Base-by-base conservation (phyloP, 768 basidiomycete genomes). In the Podaxis carcinomalis region DNA sequence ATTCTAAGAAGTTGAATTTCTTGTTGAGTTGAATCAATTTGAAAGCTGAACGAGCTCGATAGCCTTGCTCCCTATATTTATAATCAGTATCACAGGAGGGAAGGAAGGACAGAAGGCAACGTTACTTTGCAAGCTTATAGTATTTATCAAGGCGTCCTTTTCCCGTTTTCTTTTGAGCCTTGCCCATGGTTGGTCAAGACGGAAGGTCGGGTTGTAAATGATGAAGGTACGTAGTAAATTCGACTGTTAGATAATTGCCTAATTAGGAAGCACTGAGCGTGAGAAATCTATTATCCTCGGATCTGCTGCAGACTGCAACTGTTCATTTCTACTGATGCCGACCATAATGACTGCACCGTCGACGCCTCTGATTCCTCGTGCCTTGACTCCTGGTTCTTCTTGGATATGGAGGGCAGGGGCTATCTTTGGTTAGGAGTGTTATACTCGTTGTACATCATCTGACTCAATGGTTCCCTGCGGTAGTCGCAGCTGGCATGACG, bases 11-110 rank as follows among this genome's bases (percentile, higher is more conserved):
- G 14, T 88, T 84, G 76, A 92, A 99, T 78, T 98, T 99, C 73
- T 96, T 95, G 81, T 99, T 98, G 63, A 99, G 78, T 74, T 99
- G 97, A 61, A 99, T 94, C 62, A 99, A 84, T 76, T 99, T 99
- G 88, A 96, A 96, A 1, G 97, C 97, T 14, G 97, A 99, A 81
- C 97, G 97, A 67, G 97, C 97, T 64, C 97, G 92, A 73, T 95
- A 99, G 63, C 97, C 97, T 80, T 99, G 97, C 78, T 98, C 96
- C 75, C 95, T 98, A 44, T 55, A 63, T 60, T 63, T 66, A 27
- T 65, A 21, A 23, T 62, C 40, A 28, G 28, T 35, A 11, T 63
- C 40, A 53, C 39, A 57, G 62, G 62, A 21, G 40, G 16, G 19
- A 44, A 35, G 63, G 9, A 59, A 51, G 44, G 19, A 36, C 6